phyloP scores from a whole-genome alignment of 805 yeast species.

The Lipomyces yamanashiensis region DNA sequence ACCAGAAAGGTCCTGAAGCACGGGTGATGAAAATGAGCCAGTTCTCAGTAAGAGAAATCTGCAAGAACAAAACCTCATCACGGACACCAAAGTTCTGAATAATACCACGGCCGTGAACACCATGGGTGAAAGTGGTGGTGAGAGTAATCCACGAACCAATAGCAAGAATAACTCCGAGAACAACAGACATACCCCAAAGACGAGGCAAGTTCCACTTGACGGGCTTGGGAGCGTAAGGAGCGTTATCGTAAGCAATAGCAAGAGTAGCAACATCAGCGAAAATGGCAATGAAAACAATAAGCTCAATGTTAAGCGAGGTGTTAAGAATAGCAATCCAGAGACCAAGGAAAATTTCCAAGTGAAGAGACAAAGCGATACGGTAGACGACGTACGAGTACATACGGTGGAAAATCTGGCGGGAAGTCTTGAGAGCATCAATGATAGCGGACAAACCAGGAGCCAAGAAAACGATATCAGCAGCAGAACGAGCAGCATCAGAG shows the following conservation, averaged over 20 bases:
- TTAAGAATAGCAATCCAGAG: conserved; percentile 95
- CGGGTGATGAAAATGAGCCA: conserved; percentile 97
- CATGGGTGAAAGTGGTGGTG: conserved; percentile 85
- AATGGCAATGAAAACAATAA: conserved; percentile 94
- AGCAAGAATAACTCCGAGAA: conserved; percentile 70
- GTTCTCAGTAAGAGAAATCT: conserved; percentile 93
- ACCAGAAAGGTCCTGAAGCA: conserved; percentile 99
- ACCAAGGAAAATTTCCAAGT: conserved; percentile 93
- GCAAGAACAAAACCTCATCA: conserved; percentile 91
- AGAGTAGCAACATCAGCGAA: conserved; percentile 84
- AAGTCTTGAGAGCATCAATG: conserved; percentile 75
- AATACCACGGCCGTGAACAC: conserved; percentile 76
- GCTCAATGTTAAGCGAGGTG: conserved; percentile 82
- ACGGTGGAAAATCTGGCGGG: conserved; percentile 98
- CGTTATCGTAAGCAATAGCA: conserved; percentile 87
- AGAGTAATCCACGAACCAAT: conserved; percentile 89
- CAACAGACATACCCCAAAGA: conserved; percentile 80
- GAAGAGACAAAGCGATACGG: conserved; percentile 95
- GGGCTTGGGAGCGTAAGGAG: conserved; percentile 90
- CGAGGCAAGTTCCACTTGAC: conserved; percentile 97
- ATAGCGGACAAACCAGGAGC: conserved; percentile 68
- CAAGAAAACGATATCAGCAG: conserved; percentile 53
- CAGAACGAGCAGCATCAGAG: conserved; percentile 53
- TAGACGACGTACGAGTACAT: conserved; percentile 97
- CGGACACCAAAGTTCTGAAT: conserved; percentile 94